A percentile compares a stretch with the other conserved stretches of the same genome.
These are phyloP conservation scores for Didymella arachidicola DNA, from an alignment of 2,329 filamentous ascomycete species.

Conservation along the genomic window DNA sequence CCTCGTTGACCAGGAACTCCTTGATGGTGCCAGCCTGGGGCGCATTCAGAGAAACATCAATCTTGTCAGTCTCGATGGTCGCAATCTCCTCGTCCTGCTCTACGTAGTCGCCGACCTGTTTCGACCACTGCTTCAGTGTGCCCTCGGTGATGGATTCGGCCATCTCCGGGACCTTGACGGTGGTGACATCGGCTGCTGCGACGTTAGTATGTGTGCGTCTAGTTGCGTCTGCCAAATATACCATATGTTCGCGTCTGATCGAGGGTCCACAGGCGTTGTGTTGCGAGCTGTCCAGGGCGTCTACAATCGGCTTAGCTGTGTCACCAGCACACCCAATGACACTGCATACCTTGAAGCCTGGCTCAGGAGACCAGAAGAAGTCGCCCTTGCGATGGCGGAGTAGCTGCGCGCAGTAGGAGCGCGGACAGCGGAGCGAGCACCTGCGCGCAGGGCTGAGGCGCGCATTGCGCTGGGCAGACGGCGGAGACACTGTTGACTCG, in stretches of 20 bases:
- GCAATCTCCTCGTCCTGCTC: slow-evolving; percentile 97
- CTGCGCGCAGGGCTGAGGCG: slow-evolving; percentile 42
- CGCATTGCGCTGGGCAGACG: slow-evolving; percentile 44
- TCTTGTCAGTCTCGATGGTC: slow-evolving; percentile 99
- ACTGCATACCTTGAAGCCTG: slow-evolving; percentile 40
- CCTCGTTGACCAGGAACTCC: slow-evolving; percentile 89
- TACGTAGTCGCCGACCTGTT: slow-evolving; percentile 91
- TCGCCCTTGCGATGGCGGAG: slow-evolving; percentile 45
- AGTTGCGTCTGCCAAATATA: slow-evolving; percentile 13
- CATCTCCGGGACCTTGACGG: slow-evolving; percentile 97
- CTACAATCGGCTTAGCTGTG: slow-evolving; percentile 32
- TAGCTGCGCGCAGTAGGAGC: slow-evolving; percentile 43
- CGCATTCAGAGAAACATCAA: slow-evolving; percentile 95
- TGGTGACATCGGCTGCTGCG: slow-evolving; percentile 69
- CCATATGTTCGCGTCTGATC: slow-evolving; percentile 50
- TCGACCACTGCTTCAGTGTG: slow-evolving; percentile 93
- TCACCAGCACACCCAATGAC: slow-evolving; percentile 18
- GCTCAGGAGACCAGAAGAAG: slow-evolving; percentile 43
- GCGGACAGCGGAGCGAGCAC: slow-evolving; percentile 35
- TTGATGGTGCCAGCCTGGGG: slow-evolving; percentile 90
- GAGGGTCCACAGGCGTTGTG: slow-evolving; percentile 37
- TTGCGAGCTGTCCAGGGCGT: slow-evolving; percentile 40
- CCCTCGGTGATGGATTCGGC: slow-evolving; percentile 98
- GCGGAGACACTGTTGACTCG: slow-evolving; percentile 51
- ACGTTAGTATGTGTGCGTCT: background rate